phyloP scores from a whole-genome alignment of 2,329 filamentous ascomycete genomes.

The Podosphaera fusca region DNA sequence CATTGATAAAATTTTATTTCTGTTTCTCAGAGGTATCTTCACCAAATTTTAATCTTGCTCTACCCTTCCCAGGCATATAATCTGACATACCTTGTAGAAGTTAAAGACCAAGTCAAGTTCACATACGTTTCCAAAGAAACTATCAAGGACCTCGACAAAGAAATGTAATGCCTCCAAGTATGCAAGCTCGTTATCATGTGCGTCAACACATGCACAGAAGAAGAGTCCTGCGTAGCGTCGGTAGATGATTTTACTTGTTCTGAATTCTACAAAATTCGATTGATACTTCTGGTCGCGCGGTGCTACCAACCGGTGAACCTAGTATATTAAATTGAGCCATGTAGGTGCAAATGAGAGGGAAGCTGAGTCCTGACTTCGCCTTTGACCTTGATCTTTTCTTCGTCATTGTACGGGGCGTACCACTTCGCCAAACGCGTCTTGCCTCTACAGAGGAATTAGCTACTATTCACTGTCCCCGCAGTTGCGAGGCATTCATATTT shows the following conservation, averaged over 20 bases:
- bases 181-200: constrained; percentile 93
- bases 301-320: constrained; percentile 92
- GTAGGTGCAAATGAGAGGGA: not conserved
- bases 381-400: constrained; percentile 97
- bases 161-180: constrained; percentile 97
- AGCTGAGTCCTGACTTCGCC: constrained; percentile 44
- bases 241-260: constrained; percentile 91
- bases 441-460: constrained; percentile 34
- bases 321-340: constrained; percentile 2
- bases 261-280: constrained; percentile 95
- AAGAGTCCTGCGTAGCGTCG: constrained; percentile 92
- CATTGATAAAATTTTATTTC: not conserved
- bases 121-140: constrained; percentile 98
- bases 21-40: not conserved
- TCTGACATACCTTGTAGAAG: constrained; percentile 36
- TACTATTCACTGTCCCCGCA: not conserved
- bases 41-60: not conserved
- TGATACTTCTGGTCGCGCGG: constrained; percentile 98
- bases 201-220: constrained; percentile 98
- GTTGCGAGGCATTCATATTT: not conserved
- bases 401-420: constrained; percentile 96
- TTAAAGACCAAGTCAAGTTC: constrained; percentile 80
- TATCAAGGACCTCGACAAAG: constrained; percentile 95
- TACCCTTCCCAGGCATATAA: not conserved
- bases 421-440: constrained; percentile 97